phyloP scores from a whole-genome alignment of 2,329 filamentous ascomycete species.

The Penicillium sp. region DNA sequence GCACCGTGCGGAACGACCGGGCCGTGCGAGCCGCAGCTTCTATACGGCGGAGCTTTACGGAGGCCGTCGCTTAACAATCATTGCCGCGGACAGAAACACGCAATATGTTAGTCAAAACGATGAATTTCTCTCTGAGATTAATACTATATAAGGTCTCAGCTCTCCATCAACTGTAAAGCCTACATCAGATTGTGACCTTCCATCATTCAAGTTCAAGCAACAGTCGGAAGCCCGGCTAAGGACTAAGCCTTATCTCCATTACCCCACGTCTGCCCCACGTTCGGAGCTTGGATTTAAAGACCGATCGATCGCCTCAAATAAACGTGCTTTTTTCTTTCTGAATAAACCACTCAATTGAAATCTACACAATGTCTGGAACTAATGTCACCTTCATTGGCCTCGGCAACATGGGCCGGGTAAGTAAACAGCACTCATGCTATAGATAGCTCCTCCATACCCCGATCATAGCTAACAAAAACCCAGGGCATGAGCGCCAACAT shows the following conservation, averaged over 20 bases:
- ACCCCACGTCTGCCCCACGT: constrained; percentile 2
- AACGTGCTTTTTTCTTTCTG: background rate
- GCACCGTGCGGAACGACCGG: constrained; percentile 1
- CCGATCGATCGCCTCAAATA: background rate
- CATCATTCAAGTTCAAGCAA: background rate
- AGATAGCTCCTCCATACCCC: background rate
- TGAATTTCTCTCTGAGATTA: background rate
- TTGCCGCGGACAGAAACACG: background rate
- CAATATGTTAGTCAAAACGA: background rate
- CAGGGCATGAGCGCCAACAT: constrained; percentile 85
- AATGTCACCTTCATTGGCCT: constrained; percentile 77
- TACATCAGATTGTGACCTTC: background rate
- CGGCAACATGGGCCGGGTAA: constrained; percentile 82
- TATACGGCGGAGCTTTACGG: background rate
- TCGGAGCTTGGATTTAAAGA: constrained; percentile 1
- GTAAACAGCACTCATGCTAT: constrained; percentile 26
- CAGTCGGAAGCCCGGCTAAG: background rate
- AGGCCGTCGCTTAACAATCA: background rate
- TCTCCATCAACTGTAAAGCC: background rate
- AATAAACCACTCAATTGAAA: background rate
- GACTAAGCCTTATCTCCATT: background rate
- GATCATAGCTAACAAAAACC: background rate
- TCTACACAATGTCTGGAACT: constrained; percentile 27
- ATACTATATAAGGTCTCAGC: background rate
- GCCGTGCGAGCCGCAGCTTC: background rate